Evolutionary conservation across 2,329 filamentous ascomycete genomes (phyloP).

Genomic region (Paraconiothyrium sp.): DNA sequence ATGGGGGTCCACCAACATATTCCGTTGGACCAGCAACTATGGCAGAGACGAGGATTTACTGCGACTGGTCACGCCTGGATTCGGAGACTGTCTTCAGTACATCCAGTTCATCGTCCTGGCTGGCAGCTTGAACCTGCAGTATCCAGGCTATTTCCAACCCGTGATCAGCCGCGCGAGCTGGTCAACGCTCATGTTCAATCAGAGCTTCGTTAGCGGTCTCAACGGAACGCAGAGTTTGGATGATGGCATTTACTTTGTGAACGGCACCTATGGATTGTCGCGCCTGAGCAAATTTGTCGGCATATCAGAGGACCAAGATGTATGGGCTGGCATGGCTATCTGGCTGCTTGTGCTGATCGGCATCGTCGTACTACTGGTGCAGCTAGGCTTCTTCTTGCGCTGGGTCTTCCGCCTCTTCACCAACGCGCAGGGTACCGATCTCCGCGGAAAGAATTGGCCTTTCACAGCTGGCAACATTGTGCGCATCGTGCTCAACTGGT

Average conservation of each 20-base stretch:
- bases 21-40: conserved; percentile 98
- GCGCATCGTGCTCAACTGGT: conserved; percentile 90
- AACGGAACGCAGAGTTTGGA: conserved; percentile 72
- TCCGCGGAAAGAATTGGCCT: conserved; percentile 89
- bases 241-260: conserved; percentile 87
- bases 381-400: conserved; percentile 78
- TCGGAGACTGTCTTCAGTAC: conserved; percentile 96
- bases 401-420: conserved; percentile 79
- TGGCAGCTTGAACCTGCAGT: conserved; percentile 85
- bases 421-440: conserved; percentile 81
- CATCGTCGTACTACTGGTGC: conserved; percentile 73
- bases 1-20: conserved; percentile 90
- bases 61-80: conserved; percentile 91
- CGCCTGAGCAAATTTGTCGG: conserved; percentile 83
- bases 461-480: conserved; percentile 71
- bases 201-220: conserved; percentile 80
- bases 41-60: conserved; percentile 92
- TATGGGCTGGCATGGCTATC: conserved; percentile 94
- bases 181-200: conserved; percentile 92
- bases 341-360: conserved; percentile 84
- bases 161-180: conserved; percentile 87
- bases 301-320: conserved; percentile 76
- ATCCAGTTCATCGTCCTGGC: conserved; percentile 92
- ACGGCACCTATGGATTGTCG: conserved; percentile 82
- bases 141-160: conserved; percentile 94